Evolutionary conservation across 2,329 filamentous ascomycete genomes (phyloP).

Genomic region (Malbranchea zuffiana): DNA sequence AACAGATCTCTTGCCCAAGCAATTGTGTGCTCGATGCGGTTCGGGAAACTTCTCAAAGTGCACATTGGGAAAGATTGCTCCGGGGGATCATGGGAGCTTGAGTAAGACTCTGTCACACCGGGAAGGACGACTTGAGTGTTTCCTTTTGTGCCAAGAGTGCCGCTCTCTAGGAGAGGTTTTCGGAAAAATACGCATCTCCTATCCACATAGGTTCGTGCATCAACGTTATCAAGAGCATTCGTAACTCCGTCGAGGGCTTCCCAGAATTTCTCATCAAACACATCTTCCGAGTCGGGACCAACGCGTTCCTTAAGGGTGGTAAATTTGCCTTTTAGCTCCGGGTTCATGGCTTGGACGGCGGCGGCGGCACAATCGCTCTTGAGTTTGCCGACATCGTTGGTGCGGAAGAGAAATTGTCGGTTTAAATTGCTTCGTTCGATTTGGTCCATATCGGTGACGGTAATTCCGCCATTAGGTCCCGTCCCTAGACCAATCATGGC

Average conservation of each 20-base stretch:
- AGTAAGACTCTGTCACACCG: slow-evolving; percentile 88
- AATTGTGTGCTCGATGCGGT: slow-evolving; percentile 97
- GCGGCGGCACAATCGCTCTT: slow-evolving; percentile 91
- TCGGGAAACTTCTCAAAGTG: slow-evolving; percentile 91
- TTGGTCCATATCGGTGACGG: slow-evolving; percentile 92
- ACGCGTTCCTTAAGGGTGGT: slow-evolving; percentile 78
- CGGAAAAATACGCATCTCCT: slow-evolving; percentile 95
- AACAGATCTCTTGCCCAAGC: slow-evolving; percentile 96
- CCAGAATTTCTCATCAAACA: slow-evolving; percentile 96
- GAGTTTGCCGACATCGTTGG: slow-evolving; percentile 85
- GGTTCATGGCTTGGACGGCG: slow-evolving; percentile 93
- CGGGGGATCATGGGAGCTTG: slow-evolving; percentile 88
- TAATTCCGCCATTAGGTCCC: slow-evolving; percentile 79
- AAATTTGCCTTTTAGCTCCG: slow-evolving; percentile 79
- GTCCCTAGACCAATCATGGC: slow-evolving; percentile 93
- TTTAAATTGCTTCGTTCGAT: slow-evolving; percentile 99
- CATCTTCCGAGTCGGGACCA: slow-evolving; percentile 78
- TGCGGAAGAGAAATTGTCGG: slow-evolving; percentile 88
- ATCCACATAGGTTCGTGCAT: slow-evolving; percentile 93
- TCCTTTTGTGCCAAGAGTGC: slow-evolving; percentile 90
- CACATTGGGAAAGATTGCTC: slow-evolving; percentile 99
- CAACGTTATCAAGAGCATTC: slow-evolving; percentile 94
- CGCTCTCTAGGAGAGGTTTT: slow-evolving; percentile 90
- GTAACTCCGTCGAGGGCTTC: slow-evolving; percentile 76
- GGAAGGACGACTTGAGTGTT: slow-evolving; percentile 96